A percentile compares a stretch with the other conserved stretches of the same genome.
These are phyloP conservation scores for Yamadazyma takamatsuzukensis DNA, from an alignment of 805 yeast species.

Conservation along the genomic window DNA sequence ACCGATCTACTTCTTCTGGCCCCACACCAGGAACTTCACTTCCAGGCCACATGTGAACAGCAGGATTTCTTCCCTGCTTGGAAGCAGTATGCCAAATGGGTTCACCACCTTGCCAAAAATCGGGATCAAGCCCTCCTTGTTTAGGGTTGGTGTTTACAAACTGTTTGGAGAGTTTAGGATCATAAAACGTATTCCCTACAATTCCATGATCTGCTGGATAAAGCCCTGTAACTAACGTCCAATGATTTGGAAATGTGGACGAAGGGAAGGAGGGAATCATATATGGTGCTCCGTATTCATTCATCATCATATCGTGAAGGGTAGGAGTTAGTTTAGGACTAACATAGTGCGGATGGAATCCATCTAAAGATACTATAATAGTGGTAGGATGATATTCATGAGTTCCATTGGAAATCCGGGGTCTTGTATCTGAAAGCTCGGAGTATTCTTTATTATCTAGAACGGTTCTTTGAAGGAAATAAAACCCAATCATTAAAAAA, in stretches of 20 bases:
- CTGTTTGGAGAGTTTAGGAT: constrained; percentile 49
- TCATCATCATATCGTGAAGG: constrained; percentile 52
- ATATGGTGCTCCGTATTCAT: constrained; percentile 67
- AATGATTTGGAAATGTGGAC: constrained; percentile 87
- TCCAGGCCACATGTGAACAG: constrained; percentile 98
- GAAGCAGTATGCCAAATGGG: constrained; percentile 82
- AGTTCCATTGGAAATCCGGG: constrained; percentile 54
- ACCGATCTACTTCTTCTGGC: constrained; percentile 54
- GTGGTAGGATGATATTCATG: constrained; percentile 75
- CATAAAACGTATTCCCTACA: constrained; percentile 77
- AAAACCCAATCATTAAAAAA: too few species aligned
- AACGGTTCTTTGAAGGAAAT: too few species aligned
- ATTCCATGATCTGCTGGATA: constrained; percentile 85
- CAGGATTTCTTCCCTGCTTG: constrained; percentile 56
- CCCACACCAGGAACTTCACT: constrained; percentile 64
- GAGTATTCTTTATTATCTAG: too few species aligned
- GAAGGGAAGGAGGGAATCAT: constrained; percentile 88
- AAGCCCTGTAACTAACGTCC: constrained; percentile 85
- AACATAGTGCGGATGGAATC: constrained; percentile 87
- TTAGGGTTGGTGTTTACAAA: constrained; percentile 62
- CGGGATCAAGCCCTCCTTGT: constrained; percentile 47
- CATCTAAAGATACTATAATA: constrained; percentile 75
- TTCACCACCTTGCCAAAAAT: constrained; percentile 82
- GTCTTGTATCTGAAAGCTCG: constrained; percentile 12
- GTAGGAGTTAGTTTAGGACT: constrained; percentile 65